Base-by-base conservation (phyloP, 345 rosid genomes). In the Microcos paniculata region DNA sequence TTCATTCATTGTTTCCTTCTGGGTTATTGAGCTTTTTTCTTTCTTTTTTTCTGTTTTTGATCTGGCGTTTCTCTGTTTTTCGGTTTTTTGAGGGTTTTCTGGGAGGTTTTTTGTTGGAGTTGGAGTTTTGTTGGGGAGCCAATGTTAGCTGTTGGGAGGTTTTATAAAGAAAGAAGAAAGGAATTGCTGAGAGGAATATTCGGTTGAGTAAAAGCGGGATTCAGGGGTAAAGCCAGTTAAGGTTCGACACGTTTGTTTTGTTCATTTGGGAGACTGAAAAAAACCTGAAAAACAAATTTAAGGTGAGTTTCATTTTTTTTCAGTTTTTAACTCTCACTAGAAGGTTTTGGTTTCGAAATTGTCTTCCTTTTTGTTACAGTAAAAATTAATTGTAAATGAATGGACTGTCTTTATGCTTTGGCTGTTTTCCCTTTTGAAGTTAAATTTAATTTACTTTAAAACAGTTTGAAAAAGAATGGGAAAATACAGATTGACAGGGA, bases 151-250 rank as follows among this genome's bases (percentile, higher is more conserved):
- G 28, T 33, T 4, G 7, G 6, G 4, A 58, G n/a, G 4, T 18
- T 69, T 68, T 69, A 76, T 68, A 70, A 67, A 45, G n/a, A 19
- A 51, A 0, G 66, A 18, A 5, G 31, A 4, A 8, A 28, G 8
- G 76, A 61, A 72, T 72, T 19, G 13, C 31, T 3, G 14, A 16
- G 64, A 66, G 71, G 83, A 70, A 82, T 80, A 80, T 82, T 82
- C 85, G 74, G 16, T 46, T 2, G 42, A 23, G 2, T 45, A 6
- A 18, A 38, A 6, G 30, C 7, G 38, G 70, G 73, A 52, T 70
- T 51, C 45, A 48, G 26, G 4, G 73, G 14, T 4, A 2, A 57
- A 71, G 26, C 26, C 58, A 31, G 45, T 59, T 13, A 56, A 15
- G 79, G 74, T 70, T 62, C 79, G 26, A 49, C 55, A 49, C 64